Evolutionary conservation across 768 basidiomycete genomes (phyloP).

Genomic region (Rhizopogon vinicolor): DNA sequence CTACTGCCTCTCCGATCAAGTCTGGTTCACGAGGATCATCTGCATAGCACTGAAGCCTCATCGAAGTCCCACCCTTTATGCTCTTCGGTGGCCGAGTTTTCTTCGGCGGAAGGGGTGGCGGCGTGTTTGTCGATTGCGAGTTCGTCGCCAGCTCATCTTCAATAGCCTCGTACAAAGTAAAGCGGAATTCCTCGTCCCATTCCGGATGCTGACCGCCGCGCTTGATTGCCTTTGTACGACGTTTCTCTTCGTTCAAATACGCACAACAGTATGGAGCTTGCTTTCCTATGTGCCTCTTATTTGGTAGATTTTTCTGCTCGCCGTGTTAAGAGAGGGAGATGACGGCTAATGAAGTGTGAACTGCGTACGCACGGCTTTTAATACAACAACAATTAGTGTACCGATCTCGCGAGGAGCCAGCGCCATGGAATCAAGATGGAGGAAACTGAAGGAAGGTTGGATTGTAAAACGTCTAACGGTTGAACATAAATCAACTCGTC

Average conservation of each 20-base stretch:
- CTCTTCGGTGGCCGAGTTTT: slow-evolving; percentile 33
- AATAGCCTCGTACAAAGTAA: slow-evolving; percentile 78
- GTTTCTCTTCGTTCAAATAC: slow-evolving; percentile 74
- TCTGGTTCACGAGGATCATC: slow-evolving; percentile 95
- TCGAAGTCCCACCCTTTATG: slow-evolving; percentile 68
- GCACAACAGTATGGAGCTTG: slow-evolving; percentile 95
- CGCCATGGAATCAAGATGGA: slow-evolving; percentile 38
- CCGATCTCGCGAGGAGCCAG: slow-evolving; percentile 73
- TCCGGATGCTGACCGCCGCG: slow-evolving; percentile 97
- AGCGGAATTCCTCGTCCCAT: slow-evolving; percentile 98
- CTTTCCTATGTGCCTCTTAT: slow-evolving; percentile 91
- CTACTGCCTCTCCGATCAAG: slow-evolving; percentile 86
- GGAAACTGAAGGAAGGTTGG: background rate
- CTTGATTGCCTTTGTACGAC: slow-evolving; percentile 89
- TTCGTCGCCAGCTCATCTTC: slow-evolving; percentile 47
- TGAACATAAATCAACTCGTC: background rate
- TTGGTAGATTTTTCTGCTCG: slow-evolving; percentile 78
- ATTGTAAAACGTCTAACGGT: background rate
- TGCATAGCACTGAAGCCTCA: slow-evolving; percentile 87
- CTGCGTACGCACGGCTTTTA: slow-evolving; percentile 75
- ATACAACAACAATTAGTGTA: slow-evolving; percentile 88
- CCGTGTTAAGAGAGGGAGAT: slow-evolving; percentile 13
- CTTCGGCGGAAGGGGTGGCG: slow-evolving; percentile 72
- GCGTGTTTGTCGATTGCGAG: slow-evolving; percentile 37
- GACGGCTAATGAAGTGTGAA: slow-evolving; percentile 1